phyloP scores from a whole-genome alignment of 768 basidiomycete species.

The Russula griseocarnosa region DNA sequence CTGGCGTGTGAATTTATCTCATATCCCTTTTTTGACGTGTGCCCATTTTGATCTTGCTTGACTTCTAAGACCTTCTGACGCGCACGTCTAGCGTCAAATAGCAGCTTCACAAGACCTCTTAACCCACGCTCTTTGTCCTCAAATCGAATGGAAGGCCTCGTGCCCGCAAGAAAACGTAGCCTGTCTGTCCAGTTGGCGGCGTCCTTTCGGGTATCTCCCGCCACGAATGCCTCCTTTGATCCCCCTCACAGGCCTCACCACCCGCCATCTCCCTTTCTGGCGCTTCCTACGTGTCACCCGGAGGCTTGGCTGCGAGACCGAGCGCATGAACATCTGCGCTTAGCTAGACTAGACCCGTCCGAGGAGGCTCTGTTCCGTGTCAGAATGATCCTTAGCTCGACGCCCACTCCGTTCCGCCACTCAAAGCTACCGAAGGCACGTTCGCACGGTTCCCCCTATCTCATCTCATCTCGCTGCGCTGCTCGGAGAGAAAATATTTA shows the following conservation, averaged over 20 bases:
- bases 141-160: constrained; percentile 27
- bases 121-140: constrained; percentile 28
- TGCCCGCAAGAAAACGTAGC: constrained; percentile 5
- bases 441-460: constrained; percentile 4
- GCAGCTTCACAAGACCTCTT: constrained; percentile 16
- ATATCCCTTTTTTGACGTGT: constrained; percentile 19
- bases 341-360: neutral
- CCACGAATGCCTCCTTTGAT: neutral
- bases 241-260: neutral
- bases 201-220: constrained; percentile 12
- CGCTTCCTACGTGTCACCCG: constrained; percentile 16
- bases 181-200: constrained; percentile 7
- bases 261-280: neutral
- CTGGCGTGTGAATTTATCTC: constrained; percentile 15
- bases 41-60: constrained; percentile 15
- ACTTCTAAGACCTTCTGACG: constrained; percentile 19
- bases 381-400: constrained; percentile 3
- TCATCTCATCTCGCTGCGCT: no score
- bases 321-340: constrained; percentile 6
- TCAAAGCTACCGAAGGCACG: constrained; percentile 1
- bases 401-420: neutral
- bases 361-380: neutral
- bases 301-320: constrained; percentile 22
- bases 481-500: neutral
- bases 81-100: constrained; percentile 17